These are phyloP conservation scores for Eucalyptus tenuipes DNA, from an alignment of 345 rosid species.

Conservation along the genomic window DNA sequence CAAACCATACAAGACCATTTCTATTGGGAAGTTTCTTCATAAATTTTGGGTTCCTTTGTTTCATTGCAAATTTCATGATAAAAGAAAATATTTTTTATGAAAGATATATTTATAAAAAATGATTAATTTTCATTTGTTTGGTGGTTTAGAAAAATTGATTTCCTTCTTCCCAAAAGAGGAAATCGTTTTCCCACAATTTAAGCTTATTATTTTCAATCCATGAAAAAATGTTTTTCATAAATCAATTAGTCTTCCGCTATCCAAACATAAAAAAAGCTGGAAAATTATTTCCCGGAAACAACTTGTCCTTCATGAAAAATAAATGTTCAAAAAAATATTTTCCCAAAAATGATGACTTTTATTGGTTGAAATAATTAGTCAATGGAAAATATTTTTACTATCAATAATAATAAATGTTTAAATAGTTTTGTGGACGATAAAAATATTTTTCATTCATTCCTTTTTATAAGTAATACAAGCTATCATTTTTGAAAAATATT, in stretches of 20 bases:
- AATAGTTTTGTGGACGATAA: neutral
- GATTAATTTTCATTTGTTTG: neutral
- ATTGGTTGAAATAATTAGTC: no score
- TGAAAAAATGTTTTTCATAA: rapidly evolving
- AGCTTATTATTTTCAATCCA: neutral
- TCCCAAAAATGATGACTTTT: no score
- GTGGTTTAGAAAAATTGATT: neutral
- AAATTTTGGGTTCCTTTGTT: neutral
- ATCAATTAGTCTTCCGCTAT: rapidly evolving
- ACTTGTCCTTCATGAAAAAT: neutral
- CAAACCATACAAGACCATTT: neutral
- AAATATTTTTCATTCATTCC: no score
- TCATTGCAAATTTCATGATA: neutral
- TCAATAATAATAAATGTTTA: neutral
- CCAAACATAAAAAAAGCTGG: neutral
- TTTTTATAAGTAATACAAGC: no score
- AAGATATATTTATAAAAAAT: no score
- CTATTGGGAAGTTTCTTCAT: neutral
- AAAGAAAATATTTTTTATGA: neutral
- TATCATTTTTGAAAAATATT: no score
- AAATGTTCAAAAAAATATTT: no score
- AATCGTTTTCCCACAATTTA: neutral
- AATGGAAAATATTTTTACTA: neutral
- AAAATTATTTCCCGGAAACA: rapidly evolving
- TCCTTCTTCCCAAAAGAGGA: rapidly evolving